phyloP scores from a whole-genome alignment of 148 eudicot genomes.

The Rhododendron griersonianum region DNA sequence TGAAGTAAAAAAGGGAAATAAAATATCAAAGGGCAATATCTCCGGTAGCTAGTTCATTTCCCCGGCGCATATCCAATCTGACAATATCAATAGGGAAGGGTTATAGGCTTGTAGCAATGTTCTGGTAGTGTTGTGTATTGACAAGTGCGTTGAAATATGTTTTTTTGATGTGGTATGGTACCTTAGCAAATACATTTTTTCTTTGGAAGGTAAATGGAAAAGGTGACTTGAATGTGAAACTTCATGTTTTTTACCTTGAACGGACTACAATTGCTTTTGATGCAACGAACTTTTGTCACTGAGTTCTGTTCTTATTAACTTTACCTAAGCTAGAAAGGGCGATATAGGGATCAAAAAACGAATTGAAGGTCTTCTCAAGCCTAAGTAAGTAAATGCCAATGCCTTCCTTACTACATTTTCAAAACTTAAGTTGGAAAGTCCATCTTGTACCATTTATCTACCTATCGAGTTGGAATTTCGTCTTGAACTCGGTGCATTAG shows the following conservation, averaged over 20 bases:
- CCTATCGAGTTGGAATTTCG: not conserved
- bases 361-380: not conserved
- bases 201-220: not conserved
- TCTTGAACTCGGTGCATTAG: not conserved
- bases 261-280: not conserved
- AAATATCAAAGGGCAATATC: not conserved
- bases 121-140: not conserved
- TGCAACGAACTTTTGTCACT: not conserved
- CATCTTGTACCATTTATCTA: not conserved
- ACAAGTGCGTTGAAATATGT: not conserved
- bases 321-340: not conserved
- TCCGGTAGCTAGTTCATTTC: not conserved
- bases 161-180: not conserved
- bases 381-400: not conserved
- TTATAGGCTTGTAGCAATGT: not conserved
- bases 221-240: not conserved
- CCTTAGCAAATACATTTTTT: not conserved
- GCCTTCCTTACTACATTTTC: not conserved
- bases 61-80: not conserved
- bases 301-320: not conserved
- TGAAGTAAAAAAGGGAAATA: not conserved
- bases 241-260: not conserved
- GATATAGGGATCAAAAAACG: not conserved
- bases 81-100: not conserved
- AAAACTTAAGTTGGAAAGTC: not conserved